Evolutionary conservation across 208 protist species (phyloP).

Genomic region (Trypanosoma conorhini): DNA sequence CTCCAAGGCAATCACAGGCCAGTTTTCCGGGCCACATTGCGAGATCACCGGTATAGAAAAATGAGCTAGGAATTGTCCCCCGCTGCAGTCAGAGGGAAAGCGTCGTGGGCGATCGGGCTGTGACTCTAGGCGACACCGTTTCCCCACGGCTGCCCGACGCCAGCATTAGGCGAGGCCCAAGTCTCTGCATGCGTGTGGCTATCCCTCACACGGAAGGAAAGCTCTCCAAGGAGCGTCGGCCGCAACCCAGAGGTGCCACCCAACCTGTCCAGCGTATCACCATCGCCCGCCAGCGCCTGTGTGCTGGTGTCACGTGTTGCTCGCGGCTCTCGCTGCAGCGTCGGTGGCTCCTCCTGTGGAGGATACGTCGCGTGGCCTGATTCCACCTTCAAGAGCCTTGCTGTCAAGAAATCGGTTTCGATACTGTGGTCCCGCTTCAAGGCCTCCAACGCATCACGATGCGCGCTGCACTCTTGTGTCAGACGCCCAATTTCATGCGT

Average conservation of each 20-base stretch:
- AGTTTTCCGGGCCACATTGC: not conserved
- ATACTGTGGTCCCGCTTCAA: conserved; percentile 12
- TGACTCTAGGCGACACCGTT: not conserved
- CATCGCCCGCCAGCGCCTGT: not conserved
- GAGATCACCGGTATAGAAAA: not conserved
- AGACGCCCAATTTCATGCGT: conserved; percentile 5
- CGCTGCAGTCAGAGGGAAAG: not conserved
- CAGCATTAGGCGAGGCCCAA: not conserved
- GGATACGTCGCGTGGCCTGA: not conserved
- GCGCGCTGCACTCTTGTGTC: not conserved
- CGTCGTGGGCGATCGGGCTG: not conserved
- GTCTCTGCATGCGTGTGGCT: not conserved
- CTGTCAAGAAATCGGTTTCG: conserved; percentile 21
- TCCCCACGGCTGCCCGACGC: not conserved
- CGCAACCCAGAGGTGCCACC: not conserved
- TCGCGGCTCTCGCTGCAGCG: not conserved
- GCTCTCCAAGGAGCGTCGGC: not conserved
- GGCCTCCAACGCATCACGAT: conserved; percentile 2
- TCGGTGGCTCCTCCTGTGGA: not conserved
- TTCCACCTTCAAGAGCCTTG: conserved; percentile 12
- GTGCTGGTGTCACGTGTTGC: not conserved
- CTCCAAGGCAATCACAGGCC: not conserved
- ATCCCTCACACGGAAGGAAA: not conserved
- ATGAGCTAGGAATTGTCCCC: not conserved
- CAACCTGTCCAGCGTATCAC: not conserved